These are phyloP conservation scores for Fomitopsis betulina DNA, from an alignment of 1,284 basidiomycete species.

Conservation along the genomic window DNA sequence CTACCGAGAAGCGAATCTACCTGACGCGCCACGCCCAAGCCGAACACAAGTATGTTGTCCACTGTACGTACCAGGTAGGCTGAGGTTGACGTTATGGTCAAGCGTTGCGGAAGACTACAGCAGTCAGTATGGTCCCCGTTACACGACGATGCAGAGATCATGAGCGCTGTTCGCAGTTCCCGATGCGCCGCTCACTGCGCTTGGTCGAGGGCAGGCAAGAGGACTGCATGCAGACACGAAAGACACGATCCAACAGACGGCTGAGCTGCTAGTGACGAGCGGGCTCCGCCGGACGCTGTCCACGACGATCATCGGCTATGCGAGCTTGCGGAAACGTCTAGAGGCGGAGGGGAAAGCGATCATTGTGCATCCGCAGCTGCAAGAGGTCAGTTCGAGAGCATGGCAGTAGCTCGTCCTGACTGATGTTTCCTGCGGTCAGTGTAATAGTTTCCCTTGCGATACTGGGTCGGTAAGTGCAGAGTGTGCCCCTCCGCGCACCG, in stretches of 20 bases:
- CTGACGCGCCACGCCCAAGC: slow-evolving; percentile 29
- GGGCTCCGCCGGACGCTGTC: slow-evolving; percentile 28
- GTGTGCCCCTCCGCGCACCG: neutral
- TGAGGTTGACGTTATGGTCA: neutral
- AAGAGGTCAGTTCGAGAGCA: slow-evolving; percentile 20
- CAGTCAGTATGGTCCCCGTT: slow-evolving; percentile 14
- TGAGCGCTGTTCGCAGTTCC: slow-evolving; percentile 14
- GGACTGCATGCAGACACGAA: slow-evolving; percentile 24
- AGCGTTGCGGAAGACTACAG: slow-evolving; percentile 25
- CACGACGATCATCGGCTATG: slow-evolving; percentile 28
- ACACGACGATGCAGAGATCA: neutral
- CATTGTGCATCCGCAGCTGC: slow-evolving; percentile 27
- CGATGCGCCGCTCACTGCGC: slow-evolving; percentile 25
- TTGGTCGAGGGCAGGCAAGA: slow-evolving; percentile 27
- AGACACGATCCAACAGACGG: slow-evolving; percentile 29
- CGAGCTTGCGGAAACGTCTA: slow-evolving; percentile 21
- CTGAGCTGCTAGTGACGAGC: slow-evolving; percentile 30
- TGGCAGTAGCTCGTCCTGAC: too few relatives aligned
- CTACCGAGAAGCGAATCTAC: slow-evolving; percentile 27
- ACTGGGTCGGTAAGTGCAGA: slow-evolving; percentile 23
- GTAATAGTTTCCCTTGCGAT: slow-evolving; percentile 27
- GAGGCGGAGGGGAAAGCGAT: slow-evolving; percentile 26
- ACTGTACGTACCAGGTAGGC: neutral
- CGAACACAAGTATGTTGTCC: slow-evolving; percentile 27
- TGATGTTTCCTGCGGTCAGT: slow-evolving; percentile 5